phyloP scores from a whole-genome alignment of 495 filamentous ascomycete genomes.

The Pyrenula aspistea region DNA sequence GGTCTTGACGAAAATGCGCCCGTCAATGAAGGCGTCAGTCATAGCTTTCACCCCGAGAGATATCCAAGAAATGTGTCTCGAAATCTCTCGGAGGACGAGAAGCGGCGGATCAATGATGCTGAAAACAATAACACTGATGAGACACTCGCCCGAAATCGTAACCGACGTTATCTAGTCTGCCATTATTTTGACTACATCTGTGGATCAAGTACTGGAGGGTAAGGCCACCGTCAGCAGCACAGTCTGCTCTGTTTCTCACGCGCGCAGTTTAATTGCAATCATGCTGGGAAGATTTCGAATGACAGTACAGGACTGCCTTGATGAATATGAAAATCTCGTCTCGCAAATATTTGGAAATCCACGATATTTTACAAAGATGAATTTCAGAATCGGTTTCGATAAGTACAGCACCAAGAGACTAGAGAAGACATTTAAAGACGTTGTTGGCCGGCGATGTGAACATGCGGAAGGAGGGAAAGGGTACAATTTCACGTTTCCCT shows the following conservation, averaged over 20 bases:
- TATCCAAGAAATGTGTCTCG: conserved; percentile 6
- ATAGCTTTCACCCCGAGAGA: conserved; percentile 7
- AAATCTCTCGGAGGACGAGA: conserved; percentile 4
- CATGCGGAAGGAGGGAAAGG: background rate
- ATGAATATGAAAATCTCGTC: conserved; percentile 7
- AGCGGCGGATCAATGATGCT: background rate
- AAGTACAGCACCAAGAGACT: conserved; percentile 5
- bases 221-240: background rate
- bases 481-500: conserved; percentile 3
- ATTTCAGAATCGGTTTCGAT: background rate
- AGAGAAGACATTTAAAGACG: conserved; percentile 6
- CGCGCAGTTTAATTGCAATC: conserved; percentile 11
- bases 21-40: background rate
- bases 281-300: conserved; percentile 12
- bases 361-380: conserved; percentile 2
- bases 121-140: background rate
- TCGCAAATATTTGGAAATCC: conserved; percentile 9
- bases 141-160: background rate
- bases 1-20: background rate
- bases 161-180: conserved; percentile 8
- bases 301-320: conserved; percentile 9
- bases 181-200: conserved; percentile 12
- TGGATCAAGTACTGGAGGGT: conserved; percentile 11
- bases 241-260: background rate
- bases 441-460: conserved; percentile 4